phyloP scores from a whole-genome alignment of 441 rosid species.

The Aquilaria agallochum region DNA sequence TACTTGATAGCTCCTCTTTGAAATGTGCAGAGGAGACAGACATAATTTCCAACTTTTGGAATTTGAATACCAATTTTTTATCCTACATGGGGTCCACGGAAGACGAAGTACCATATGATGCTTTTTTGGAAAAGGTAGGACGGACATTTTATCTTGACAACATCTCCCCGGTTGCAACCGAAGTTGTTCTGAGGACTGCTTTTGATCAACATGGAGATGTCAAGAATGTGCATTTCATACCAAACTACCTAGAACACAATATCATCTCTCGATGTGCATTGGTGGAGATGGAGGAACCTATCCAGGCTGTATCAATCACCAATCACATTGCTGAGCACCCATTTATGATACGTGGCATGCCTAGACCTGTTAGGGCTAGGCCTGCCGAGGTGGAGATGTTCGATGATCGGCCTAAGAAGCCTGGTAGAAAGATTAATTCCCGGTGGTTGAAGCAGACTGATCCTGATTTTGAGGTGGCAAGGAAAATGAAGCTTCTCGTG shows the following conservation, averaged over 20 bases:
- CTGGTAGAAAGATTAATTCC: conserved; percentile 39
- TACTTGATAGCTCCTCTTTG: too few relatives aligned
- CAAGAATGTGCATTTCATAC: conserved; percentile 45
- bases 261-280: conserved; percentile 42
- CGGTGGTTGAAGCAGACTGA: conserved; percentile 49
- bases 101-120: conserved; percentile 35
- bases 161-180: conserved; percentile 62
- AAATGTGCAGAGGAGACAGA: too few relatives aligned
- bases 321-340: conserved; percentile 32
- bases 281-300: conserved; percentile 51
- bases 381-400: conserved; percentile 68
- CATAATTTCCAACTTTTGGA: not conserved
- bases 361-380: conserved; percentile 73
- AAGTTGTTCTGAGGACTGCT: conserved; percentile 43
- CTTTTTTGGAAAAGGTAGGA: conserved; percentile 51
- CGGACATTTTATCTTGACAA: conserved; percentile 66
- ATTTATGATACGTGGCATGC: conserved; percentile 83
- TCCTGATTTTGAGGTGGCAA: conserved; percentile 43
- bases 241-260: conserved; percentile 42
- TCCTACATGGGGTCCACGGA: conserved; percentile 39
- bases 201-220: conserved; percentile 68
- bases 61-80: conserved; percentile 1
- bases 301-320: conserved; percentile 35
- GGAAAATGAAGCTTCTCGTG: conserved; percentile 32
- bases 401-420: conserved; percentile 50